phyloP scores from a whole-genome alignment of 2,329 filamentous ascomycete species.

The Pyricularia grisea region DNA sequence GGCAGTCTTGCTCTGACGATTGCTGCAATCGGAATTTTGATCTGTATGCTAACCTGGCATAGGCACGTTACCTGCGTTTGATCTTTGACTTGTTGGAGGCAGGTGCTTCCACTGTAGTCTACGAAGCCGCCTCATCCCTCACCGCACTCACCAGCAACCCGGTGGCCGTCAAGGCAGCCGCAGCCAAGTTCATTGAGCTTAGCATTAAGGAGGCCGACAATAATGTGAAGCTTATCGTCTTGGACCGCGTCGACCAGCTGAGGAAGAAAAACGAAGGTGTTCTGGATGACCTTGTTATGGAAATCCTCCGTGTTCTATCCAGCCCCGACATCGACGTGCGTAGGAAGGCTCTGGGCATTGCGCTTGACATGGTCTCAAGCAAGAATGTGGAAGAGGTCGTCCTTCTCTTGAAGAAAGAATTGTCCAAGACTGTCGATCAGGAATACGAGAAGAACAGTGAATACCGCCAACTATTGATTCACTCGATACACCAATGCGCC shows the following conservation, averaged over 20 bases:
- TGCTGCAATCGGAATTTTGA: not conserved
- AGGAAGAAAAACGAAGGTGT: constrained; percentile 69
- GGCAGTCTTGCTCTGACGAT: not conserved
- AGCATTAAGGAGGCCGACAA: constrained; percentile 98
- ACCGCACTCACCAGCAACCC: constrained; percentile 93
- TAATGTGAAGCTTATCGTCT: constrained; percentile 96
- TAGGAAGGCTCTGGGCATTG: constrained; percentile 80
- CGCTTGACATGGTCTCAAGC: constrained; percentile 95
- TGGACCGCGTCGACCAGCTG: constrained; percentile 76
- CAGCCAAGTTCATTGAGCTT: constrained; percentile 91
- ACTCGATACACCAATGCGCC: constrained; percentile 95
- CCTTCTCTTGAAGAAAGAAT: constrained; percentile 90
- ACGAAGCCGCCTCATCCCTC: constrained; percentile 91
- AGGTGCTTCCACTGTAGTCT: constrained; percentile 86
- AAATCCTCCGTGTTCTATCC: constrained; percentile 87
- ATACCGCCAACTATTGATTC: constrained; percentile 89
- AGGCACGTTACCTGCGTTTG: constrained; percentile 83
- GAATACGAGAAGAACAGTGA: constrained; percentile 98
- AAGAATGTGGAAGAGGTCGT: constrained; percentile 98
- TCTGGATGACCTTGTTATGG: constrained; percentile 91
- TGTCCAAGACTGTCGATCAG: constrained; percentile 94
- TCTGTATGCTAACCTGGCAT: constrained; percentile 17
- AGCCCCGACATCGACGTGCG: constrained; percentile 95
- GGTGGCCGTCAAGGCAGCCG: constrained; percentile 93
- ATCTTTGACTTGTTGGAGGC: constrained; percentile 97